phyloP scores from a whole-genome alignment of 805 yeast genomes.

The Candida stauntonica region DNA sequence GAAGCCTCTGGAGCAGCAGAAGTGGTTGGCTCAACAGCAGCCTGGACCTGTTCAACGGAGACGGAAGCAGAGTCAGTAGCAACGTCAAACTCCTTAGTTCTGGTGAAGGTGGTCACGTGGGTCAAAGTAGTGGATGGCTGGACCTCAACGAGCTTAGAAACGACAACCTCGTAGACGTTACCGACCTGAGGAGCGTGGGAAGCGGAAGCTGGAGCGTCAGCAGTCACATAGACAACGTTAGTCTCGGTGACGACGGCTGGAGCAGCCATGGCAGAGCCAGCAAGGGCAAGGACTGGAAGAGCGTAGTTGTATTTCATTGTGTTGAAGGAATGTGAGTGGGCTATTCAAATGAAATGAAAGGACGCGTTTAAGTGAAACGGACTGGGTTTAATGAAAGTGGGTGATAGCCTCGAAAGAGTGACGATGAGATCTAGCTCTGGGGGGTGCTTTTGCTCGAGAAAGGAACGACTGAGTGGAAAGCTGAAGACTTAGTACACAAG shows the following conservation, averaged over 20 bases:
- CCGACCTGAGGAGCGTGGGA: constrained; percentile 23
- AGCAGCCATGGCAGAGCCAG: constrained; percentile 25
- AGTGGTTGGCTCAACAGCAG: constrained; percentile 12
- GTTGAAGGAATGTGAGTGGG: constrained; percentile 2
- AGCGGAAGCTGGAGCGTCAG: constrained; percentile 18
- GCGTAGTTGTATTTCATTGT: constrained; percentile 24
- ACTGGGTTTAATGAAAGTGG: not conserved
- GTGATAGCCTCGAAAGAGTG: too few relatives aligned
- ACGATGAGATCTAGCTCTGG: not conserved
- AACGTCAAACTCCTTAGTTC: constrained; percentile 15
- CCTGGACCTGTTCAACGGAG: constrained; percentile 6
- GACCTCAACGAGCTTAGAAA: constrained; percentile 23
- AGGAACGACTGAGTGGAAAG: too few relatives aligned
- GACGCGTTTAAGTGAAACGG: constrained; percentile 3
- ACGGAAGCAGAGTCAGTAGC: constrained; percentile 18
- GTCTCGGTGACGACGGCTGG: constrained; percentile 27
- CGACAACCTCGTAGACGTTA: constrained; percentile 22
- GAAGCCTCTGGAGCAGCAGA: constrained; percentile 8
- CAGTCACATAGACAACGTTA: constrained; percentile 26
- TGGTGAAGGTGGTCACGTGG: constrained; percentile 20
- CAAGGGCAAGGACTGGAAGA: constrained; percentile 23
- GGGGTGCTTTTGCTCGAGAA: too few relatives aligned
- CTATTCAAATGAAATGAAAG: not conserved
- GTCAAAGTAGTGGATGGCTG: constrained; percentile 22
- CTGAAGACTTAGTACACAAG: too few relatives aligned